These are phyloP conservation scores for Paraconiothyrium brasiliense DNA, from an alignment of 2,329 filamentous ascomycete genomes.

Conservation along the genomic window DNA sequence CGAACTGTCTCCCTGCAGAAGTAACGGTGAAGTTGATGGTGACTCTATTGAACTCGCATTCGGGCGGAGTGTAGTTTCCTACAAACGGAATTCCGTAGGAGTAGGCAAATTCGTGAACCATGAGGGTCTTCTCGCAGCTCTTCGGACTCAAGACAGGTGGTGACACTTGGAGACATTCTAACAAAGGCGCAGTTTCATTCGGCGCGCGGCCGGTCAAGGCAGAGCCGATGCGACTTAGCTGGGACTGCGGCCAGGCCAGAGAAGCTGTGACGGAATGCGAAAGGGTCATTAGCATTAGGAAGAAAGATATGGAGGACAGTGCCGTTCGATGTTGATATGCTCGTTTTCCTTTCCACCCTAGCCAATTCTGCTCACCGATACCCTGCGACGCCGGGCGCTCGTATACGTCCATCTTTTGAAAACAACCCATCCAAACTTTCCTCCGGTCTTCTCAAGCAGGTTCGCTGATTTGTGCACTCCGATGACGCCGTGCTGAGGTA, in stretches of 20 bases:
- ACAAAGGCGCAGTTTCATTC: conserved; percentile 43
- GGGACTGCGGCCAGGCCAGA: conserved; percentile 28
- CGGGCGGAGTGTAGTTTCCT: conserved; percentile 72
- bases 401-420: conserved; percentile 7
- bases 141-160: conserved; percentile 68
- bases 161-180: conserved; percentile 75
- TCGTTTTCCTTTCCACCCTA: conserved; percentile 20
- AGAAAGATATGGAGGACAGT: conserved; percentile 33
- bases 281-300: conserved; percentile 48
- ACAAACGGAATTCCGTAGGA: conserved; percentile 80
- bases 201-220: conserved; percentile 33
- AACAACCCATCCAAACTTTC: conserved; percentile 13
- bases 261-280: conserved; percentile 35
- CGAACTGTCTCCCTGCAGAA: conserved; percentile 77
- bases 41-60: conserved; percentile 76
- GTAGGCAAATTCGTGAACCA: conserved; percentile 74
- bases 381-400: conserved; percentile 24
- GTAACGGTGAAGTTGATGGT: conserved; percentile 79
- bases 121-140: conserved; percentile 66
- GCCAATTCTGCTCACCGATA: conserved; percentile 23
- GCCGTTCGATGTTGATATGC: conserved; percentile 24
- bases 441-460: conserved; percentile 22
- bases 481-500: conserved; percentile 43
- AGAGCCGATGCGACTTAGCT: conserved; percentile 22
- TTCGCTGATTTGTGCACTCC: conserved; percentile 29